Evolutionary conservation across 2,329 filamentous ascomycete species (phyloP).

Genomic region (Talaromyces funiculosus): DNA sequence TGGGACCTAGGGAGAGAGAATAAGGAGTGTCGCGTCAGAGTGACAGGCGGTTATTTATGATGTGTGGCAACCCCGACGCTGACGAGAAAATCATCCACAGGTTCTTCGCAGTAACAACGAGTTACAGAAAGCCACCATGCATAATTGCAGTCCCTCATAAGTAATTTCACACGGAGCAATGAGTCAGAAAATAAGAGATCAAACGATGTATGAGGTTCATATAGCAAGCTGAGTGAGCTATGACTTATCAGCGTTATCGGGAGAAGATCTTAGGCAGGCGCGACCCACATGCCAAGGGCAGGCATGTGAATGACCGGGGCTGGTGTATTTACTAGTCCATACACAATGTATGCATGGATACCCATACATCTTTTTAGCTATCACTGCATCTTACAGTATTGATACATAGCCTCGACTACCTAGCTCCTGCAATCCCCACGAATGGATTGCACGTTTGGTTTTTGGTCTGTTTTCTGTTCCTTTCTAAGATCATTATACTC

Average conservation of each 20-base stretch:
- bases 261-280: not conserved
- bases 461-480: not conserved
- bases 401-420: not conserved
- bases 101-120: not conserved
- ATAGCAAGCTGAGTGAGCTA: not conserved
- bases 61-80: not conserved
- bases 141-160: not conserved
- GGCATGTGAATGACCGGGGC: not conserved
- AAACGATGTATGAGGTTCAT: not conserved
- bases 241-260: slow-evolving; percentile 3
- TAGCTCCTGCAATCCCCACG: not conserved
- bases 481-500: not conserved
- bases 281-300: not conserved
- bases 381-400: not conserved
- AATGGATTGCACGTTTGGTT: not conserved
- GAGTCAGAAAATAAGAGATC: not conserved
- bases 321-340: not conserved
- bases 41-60: not conserved
- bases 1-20: not conserved
- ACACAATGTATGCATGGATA: too few species aligned
- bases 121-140: slow-evolving; percentile 3
- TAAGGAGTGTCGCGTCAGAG: not conserved
- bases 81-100: not conserved
- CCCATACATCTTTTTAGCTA: not conserved
- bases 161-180: not conserved